Evolutionary conservation across 2,329 filamentous ascomycete genomes (phyloP), one percentile per base, ranked within the genome.

Genomic region (Colletotrichum karsti): DNA sequence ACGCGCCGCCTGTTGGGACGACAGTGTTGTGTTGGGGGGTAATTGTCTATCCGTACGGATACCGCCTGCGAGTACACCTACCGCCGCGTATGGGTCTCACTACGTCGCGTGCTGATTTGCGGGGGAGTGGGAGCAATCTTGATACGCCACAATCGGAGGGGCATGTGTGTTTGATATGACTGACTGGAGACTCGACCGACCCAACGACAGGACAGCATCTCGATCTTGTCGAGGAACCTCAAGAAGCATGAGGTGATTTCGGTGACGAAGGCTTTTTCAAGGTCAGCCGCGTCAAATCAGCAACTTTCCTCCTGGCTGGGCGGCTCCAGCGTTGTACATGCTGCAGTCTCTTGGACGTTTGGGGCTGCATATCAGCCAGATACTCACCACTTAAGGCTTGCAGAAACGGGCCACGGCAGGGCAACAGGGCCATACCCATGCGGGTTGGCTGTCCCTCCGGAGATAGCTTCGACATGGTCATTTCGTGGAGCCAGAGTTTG

Each of bases 301-400:
- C 56, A 20, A 15, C 42, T 53, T n/a, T 41, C 30, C 35, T 35
- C 26, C 12, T 37, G 30, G 10, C 30, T 26, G 28, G 39, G 20
- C 10, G 30, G 26, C 53, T 48, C 64, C 53, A 64, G 37, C 64
- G 24, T 46, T 30, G 53, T 64, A 53, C 60, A 67, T 67, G 18
- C 53, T 54, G 64, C 60, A 67, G 64, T 48, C 22, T 63, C 33
- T 28, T 37, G 55, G 53, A 64, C 60, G 64, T 67, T 67, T 59
- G 64, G 64, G 37, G 64, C 64, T 67, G 64, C 64, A 67, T 58
- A 67, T 67, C 30, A 59, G 44, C 64, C 59, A 59, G 64, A 67
- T 57, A 64, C 54, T 57, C 64, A 57, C 60, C 64, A 57, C 60
- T 64, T 60, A 50, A 46, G 28, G 54, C 59, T 55, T 58, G 60